A percentile compares a stretch with the other conserved stretches of the same genome.
Conservation (phyloP, 1,284 basidiomycete genomes). For the Cryptococcus sp. region DNA sequence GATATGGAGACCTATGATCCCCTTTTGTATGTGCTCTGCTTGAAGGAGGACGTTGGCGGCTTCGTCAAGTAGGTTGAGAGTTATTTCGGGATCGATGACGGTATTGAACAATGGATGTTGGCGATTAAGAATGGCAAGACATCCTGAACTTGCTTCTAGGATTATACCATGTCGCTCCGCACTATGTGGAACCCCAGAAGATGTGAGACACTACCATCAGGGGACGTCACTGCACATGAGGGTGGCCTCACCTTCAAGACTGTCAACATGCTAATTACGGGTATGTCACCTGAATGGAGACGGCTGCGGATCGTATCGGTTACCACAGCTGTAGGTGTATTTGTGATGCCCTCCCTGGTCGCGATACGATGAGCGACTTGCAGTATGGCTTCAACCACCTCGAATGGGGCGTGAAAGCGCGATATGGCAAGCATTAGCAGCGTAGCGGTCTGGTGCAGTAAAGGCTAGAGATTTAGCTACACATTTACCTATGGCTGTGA, state of each 20-base stretch:
- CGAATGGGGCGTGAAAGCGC: conserved; percentile 18
- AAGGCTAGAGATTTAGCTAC: conserved; percentile 3
- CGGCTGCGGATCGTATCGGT: conserved; percentile 9
- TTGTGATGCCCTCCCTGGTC: conserved; percentile 10
- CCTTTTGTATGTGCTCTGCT: conserved; percentile 19
- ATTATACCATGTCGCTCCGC: neutral
- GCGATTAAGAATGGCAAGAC: neutral
- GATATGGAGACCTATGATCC: conserved; percentile 14
- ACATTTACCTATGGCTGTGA: neutral
- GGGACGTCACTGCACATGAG: too few relatives aligned
- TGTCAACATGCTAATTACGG: neutral
- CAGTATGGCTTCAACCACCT: conserved; percentile 8
- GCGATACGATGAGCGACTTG: conserved; percentile 8
- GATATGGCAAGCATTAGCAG: conserved; percentile 26
- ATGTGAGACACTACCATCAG: too few relatives aligned
- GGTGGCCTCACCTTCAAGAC: too few relatives aligned
- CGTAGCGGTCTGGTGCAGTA: conserved; percentile 33
- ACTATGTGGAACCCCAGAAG: too few relatives aligned
- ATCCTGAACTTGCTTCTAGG: neutral
- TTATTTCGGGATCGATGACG: neutral
- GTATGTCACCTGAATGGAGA: neutral
- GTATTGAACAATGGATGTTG: neutral
- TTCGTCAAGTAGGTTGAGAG: conserved; percentile 11
- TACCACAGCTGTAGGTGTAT: conserved; percentile 26
- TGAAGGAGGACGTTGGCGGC: conserved; percentile 21